Conservation (phyloP, 306 rosid genomes). For the Myrica gale region DNA sequence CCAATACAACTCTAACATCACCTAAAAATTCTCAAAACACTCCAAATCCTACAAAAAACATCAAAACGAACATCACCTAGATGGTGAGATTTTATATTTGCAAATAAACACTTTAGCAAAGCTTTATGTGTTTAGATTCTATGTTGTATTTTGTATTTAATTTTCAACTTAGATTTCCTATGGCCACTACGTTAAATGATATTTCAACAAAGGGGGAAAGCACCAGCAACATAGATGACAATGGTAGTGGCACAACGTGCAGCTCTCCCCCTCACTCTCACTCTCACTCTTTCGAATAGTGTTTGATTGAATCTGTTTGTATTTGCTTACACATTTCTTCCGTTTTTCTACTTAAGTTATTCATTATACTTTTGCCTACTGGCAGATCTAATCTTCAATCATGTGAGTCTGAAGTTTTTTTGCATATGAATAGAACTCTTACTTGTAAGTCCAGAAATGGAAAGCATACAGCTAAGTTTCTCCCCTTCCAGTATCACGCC, state of each 20-base stretch:
- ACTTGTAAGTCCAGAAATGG: background rate
- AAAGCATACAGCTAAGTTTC: background rate
- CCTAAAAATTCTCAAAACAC: too few species aligned
- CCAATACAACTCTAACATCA: too few species aligned
- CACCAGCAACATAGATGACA: too few species aligned
- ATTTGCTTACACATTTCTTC: background rate
- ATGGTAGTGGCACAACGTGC: background rate
- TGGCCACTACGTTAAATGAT: background rate
- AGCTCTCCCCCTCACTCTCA: background rate
- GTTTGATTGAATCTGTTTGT: background rate
- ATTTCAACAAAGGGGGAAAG: background rate
- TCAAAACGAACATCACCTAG: too few species aligned
- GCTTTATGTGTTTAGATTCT: background rate
- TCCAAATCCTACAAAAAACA: too few species aligned
- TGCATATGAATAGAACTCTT: background rate
- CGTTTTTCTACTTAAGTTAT: background rate
- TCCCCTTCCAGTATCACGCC: background rate
- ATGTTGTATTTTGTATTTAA: background rate
- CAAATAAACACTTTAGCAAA: background rate
- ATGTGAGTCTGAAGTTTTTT: background rate
- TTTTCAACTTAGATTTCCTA: background rate
- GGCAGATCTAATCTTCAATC: background rate
- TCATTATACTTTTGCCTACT: background rate
- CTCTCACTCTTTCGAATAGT: background rate
- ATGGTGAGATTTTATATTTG: background rate